These are phyloP conservation scores for Alternaria sp. DNA, from an alignment of 2,329 filamentous ascomycete species.

Conservation along the genomic window DNA sequence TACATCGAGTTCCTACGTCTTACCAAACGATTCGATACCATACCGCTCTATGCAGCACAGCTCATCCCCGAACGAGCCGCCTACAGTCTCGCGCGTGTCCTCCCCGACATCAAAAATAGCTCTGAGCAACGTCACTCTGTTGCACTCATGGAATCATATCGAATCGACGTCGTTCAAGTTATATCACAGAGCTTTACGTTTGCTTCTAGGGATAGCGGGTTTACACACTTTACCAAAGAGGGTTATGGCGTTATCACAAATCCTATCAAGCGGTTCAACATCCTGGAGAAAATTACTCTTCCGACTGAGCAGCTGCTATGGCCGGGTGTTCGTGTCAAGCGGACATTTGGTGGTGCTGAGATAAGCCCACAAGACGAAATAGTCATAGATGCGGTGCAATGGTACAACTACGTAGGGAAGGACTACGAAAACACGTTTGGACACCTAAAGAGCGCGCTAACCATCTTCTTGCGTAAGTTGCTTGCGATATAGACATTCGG, in stretches of 20 bases:
- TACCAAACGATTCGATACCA: slow-evolving; percentile 70
- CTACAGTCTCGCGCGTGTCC: slow-evolving; percentile 75
- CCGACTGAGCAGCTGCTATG: slow-evolving; percentile 51
- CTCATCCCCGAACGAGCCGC: slow-evolving; percentile 71
- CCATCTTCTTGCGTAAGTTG: slow-evolving; percentile 82
- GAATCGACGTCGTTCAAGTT: slow-evolving; percentile 76
- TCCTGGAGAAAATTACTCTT: slow-evolving; percentile 60
- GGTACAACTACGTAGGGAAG: slow-evolving; percentile 80
- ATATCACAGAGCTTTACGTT: slow-evolving; percentile 71
- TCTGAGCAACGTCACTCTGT: slow-evolving; percentile 74
- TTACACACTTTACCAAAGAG: slow-evolving; percentile 33
- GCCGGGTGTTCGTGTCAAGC: slow-evolving; percentile 70
- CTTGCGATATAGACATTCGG: not conserved
- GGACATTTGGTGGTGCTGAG: slow-evolving; percentile 67
- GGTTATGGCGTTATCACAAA: slow-evolving; percentile 32
- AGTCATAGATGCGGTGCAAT: slow-evolving; percentile 82
- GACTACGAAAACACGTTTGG: slow-evolving; percentile 67
- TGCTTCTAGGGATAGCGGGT: slow-evolving; percentile 37
- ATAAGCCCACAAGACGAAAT: slow-evolving; percentile 72
- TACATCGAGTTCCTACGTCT: slow-evolving; percentile 84
- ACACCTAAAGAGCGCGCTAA: slow-evolving; percentile 76
- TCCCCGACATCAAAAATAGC: slow-evolving; percentile 74
- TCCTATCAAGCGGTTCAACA: slow-evolving; percentile 47
- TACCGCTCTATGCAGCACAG: slow-evolving; percentile 88
- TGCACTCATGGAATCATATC: slow-evolving; percentile 76